Evolutionary conservation across 345 rosid genomes (phyloP).

Genomic region (Cochlearia excelsa): DNA sequence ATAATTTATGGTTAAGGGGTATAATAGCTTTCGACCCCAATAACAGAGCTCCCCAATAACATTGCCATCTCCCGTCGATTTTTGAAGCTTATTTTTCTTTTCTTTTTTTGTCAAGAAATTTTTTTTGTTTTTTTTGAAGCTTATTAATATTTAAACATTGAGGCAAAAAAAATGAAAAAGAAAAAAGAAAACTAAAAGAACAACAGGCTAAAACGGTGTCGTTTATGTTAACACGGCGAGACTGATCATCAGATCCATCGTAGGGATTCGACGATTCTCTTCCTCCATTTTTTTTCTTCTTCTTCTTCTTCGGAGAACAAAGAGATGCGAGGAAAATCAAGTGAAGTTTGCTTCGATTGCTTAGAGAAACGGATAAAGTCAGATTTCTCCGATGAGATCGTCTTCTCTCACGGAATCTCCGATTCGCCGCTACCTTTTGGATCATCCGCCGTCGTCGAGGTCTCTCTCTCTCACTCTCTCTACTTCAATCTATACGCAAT

Average conservation of each 20-base stretch:
- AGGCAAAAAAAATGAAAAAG: too few species aligned
- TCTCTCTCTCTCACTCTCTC: constrained; percentile 16
- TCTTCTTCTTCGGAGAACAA: constrained; percentile 19
- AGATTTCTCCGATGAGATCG: constrained; percentile 62
- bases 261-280: constrained; percentile 3
- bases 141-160: too few species aligned
- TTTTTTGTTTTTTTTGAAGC: too few species aligned
- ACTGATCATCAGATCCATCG: neutral
- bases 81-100: too few species aligned
- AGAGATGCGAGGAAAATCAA: constrained; percentile 27
- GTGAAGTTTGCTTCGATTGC: constrained; percentile 56
- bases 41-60: too few species aligned
- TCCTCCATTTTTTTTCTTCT: neutral
- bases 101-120: too few species aligned
- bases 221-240: neutral
- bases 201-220: too few species aligned
- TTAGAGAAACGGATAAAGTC: constrained; percentile 61
- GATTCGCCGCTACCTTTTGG: constrained; percentile 68
- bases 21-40: too few species aligned
- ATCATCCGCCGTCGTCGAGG: constrained; percentile 78
- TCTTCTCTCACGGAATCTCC: constrained; percentile 64
- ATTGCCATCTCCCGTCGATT: too few species aligned
- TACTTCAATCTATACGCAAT: neutral
- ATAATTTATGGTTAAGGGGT: too few species aligned
- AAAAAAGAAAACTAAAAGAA: too few species aligned